Conservation (phyloP, 2,329 filamentous ascomycete species). For the Rutstroemia sp. region DNA sequence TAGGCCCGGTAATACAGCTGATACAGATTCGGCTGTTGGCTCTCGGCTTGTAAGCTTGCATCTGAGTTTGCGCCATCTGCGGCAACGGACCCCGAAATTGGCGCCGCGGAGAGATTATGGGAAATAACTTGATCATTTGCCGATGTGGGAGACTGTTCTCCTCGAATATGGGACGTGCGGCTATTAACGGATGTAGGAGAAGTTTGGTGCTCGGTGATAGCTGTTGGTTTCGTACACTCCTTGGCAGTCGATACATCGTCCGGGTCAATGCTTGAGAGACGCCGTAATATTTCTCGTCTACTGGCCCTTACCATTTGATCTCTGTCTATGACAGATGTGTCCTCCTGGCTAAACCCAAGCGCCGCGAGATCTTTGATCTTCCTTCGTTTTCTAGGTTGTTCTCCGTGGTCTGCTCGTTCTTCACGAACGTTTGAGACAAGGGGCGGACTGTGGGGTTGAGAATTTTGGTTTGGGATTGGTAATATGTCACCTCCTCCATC, state of each 20-base stretch:
- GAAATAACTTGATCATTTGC: too few species aligned
- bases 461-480: too few species aligned
- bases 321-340: not conserved
- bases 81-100: not conserved
- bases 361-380: not conserved
- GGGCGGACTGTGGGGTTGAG: too few species aligned
- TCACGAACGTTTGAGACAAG: too few species aligned
- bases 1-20: slow-evolving; percentile 37
- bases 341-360: slow-evolving; percentile 7
- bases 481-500: not conserved
- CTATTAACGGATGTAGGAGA: too few species aligned
- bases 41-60: not conserved
- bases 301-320: slow-evolving; percentile 3
- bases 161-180: too few species aligned
- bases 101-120: not conserved
- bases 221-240: too few species aligned
- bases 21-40: slow-evolving; percentile 19
- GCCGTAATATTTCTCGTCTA: not conserved
- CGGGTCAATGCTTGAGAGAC: too few species aligned
- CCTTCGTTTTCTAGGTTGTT: not conserved
- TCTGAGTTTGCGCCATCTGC: not conserved
- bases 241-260: not conserved
- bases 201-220: too few species aligned
- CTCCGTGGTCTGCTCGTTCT: too few species aligned
- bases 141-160: too few species aligned